These are phyloP conservation scores for Aquilaria agallochum DNA, from an alignment of 441 rosid species.

Conservation along the genomic window DNA sequence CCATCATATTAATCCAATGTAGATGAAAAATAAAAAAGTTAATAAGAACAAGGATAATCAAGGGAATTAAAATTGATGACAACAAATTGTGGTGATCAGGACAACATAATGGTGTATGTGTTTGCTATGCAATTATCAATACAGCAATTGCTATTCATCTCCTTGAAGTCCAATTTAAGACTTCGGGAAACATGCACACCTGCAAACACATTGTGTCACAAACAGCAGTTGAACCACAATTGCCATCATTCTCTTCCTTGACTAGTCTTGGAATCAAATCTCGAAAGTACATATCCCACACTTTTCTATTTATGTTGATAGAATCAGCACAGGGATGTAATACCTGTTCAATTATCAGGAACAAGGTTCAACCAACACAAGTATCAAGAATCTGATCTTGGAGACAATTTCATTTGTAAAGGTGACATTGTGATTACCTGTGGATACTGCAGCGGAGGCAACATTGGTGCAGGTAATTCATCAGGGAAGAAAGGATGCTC, in stretches of 20 bases:
- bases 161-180: not conserved
- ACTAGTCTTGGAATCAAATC: constrained; percentile 82
- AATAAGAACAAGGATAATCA: not conserved
- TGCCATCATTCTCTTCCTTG: constrained; percentile 84
- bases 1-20: not conserved
- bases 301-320: constrained; percentile 68
- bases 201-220: constrained; percentile 89
- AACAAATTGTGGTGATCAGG: not conserved
- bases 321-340: constrained; percentile 70
- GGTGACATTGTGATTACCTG: constrained; percentile 30
- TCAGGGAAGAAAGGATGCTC: constrained; percentile 89
- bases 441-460: constrained; percentile 88
- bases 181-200: constrained; percentile 31
- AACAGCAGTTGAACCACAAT: constrained; percentile 85
- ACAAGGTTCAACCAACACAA: not conserved
- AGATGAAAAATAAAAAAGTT: not conserved
- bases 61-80: not conserved
- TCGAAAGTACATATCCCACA: constrained; percentile 88
- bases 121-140: not conserved
- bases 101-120: not conserved
- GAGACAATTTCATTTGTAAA: no score
- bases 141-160: not conserved
- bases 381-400: no score
- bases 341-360: constrained; percentile 38
- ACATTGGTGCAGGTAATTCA: constrained; percentile 62